Percentiles rank a stretch among this genome's conserved stretches.
These are phyloP conservation scores for Caloboletus firmus DNA, from an alignment of 1,284 basidiomycete genomes.

Conservation along the genomic window DNA sequence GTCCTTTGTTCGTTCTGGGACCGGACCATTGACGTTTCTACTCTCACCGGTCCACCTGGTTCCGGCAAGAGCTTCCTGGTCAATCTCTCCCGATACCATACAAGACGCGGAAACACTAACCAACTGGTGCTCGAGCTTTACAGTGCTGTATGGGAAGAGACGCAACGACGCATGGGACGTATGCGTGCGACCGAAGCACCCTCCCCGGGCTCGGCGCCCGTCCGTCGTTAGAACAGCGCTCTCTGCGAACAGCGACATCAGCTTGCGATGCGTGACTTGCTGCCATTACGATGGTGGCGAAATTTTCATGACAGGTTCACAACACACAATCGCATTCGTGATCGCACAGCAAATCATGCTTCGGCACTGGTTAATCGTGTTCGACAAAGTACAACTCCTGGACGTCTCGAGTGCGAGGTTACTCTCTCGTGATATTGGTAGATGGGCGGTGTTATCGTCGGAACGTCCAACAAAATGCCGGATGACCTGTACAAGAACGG, in stretches of 20 bases:
- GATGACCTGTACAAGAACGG: slow-evolving; percentile 72
- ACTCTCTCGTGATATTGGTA: background rate
- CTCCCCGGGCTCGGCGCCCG: background rate
- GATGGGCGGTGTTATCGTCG: slow-evolving; percentile 27
- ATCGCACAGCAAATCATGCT: slow-evolving; percentile 50
- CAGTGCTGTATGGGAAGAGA: slow-evolving; percentile 54
- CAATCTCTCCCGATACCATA: slow-evolving; percentile 47
- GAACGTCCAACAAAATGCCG: slow-evolving; percentile 59
- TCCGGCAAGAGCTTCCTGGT: slow-evolving; percentile 59
- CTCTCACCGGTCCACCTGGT: slow-evolving; percentile 73
- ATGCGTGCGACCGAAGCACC: slow-evolving; percentile 13
- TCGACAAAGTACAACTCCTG: slow-evolving; percentile 69
- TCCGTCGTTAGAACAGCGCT: background rate
- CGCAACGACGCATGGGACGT: slow-evolving; percentile 46
- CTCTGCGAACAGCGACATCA: slow-evolving; percentile 30
- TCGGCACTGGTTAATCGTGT: slow-evolving; percentile 58
- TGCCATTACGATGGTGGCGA: slow-evolving; percentile 42
- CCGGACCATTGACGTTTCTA: background rate
- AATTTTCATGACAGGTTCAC: slow-evolving; percentile 3
- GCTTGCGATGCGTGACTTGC: slow-evolving; percentile 38
- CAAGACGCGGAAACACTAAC: slow-evolving; percentile 67
- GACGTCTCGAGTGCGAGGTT: slow-evolving; percentile 44
- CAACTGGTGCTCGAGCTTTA: slow-evolving; percentile 28
- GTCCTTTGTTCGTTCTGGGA: background rate
- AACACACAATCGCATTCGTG: slow-evolving; percentile 39